Percentiles rank a stretch among this genome's conserved stretches.
Conservation (phyloP, 2,329 filamentous ascomycete genomes). For the Catunica adiposa region DNA sequence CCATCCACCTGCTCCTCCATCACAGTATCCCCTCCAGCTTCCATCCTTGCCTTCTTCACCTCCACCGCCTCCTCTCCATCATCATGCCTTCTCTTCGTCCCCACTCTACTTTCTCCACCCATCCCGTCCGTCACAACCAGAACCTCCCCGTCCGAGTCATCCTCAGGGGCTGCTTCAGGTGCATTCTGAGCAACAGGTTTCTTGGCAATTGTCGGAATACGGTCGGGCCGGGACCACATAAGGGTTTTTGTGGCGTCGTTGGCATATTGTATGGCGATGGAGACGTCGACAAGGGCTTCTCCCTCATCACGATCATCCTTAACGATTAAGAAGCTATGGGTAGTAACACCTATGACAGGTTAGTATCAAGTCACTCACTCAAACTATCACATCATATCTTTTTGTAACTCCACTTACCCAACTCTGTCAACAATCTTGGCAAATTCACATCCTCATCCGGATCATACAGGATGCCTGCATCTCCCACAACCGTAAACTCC, state of each 20-base stretch:
- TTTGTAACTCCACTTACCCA: constrained; percentile 38
- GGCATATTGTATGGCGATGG: constrained; percentile 47
- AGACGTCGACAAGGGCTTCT: constrained; percentile 58
- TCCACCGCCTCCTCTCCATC: constrained; percentile 21
- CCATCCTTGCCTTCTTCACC: constrained; percentile 33
- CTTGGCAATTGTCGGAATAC: neutral
- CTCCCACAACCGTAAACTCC: constrained; percentile 63
- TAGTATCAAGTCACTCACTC: constrained; percentile 16
- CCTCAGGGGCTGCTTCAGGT: constrained; percentile 23
- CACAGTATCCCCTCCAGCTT: constrained; percentile 27
- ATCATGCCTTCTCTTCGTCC: constrained; percentile 32
- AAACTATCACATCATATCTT: too few relatives aligned
- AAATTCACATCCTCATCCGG: constrained; percentile 78
- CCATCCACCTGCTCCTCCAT: constrained; percentile 14
- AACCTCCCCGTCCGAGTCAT: constrained; percentile 23
- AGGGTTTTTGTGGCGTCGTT: neutral
- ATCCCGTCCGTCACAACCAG: neutral
- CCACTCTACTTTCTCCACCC: neutral
- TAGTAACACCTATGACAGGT: constrained; percentile 39
- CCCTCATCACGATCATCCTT: constrained; percentile 63
- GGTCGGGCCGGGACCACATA: neutral
- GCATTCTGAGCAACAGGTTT: constrained; percentile 17
- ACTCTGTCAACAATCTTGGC: constrained; percentile 57
- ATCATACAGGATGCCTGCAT: constrained; percentile 70
- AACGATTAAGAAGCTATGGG: constrained; percentile 63